Evolutionary conservation across 169 alveolate species (phyloP).

Genomic region (Blepharisma undulans): DNA sequence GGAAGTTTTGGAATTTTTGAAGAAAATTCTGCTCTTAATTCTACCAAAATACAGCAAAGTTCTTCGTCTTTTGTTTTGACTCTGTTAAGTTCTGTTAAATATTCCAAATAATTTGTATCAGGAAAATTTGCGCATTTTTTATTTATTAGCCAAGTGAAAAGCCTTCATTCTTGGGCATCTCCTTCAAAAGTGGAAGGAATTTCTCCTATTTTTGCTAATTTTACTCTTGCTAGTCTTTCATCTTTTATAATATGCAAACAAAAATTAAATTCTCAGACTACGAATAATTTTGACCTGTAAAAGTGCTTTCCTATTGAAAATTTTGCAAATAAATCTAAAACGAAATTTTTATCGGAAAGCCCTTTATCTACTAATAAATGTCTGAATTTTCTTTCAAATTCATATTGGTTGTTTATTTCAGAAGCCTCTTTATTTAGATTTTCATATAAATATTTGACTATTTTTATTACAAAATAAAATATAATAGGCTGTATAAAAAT

Average conservation of each 20-base stretch:
- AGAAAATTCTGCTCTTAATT: neutral
- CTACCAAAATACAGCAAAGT: neutral
- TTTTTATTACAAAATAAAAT: neutral
- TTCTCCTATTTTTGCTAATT: neutral
- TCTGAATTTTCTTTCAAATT: neutral
- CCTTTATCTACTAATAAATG: neutral
- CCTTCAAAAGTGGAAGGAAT: neutral
- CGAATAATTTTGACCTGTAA: neutral
- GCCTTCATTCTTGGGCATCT: neutral
- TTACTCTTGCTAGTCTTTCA: slow-evolving; percentile 1
- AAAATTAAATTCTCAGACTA: neutral
- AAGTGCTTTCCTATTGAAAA: neutral
- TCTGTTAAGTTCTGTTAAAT: neutral
- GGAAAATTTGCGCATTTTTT: neutral
- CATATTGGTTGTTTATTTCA: neutral
- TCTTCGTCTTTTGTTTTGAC: neutral
- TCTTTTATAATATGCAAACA: neutral
- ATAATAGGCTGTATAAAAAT: neutral
- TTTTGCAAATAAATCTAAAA: neutral
- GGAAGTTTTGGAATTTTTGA: neutral
- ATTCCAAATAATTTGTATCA: neutral
- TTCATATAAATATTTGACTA: neutral
- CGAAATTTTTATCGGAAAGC: neutral
- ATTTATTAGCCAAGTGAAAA: neutral
- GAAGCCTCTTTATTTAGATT: neutral